Base-by-base conservation (phyloP, 73 alveolate genomes). In the Effrenium voratum region DNA sequence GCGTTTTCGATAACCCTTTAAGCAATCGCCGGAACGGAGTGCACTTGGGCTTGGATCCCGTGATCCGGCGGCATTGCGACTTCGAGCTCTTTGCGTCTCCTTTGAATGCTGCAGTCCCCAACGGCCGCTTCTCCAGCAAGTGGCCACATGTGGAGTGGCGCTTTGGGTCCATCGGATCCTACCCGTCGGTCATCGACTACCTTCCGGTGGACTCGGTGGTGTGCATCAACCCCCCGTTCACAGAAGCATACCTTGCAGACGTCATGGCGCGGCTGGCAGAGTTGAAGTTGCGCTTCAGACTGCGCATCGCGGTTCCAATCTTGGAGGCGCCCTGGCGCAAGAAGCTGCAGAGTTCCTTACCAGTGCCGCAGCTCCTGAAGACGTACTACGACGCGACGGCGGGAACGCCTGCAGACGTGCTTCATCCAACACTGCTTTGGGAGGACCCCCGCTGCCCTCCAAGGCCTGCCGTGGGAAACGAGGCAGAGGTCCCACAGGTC, bases 261-360 rank as follows among this genome's bases (percentile, higher is more conserved):
- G 97, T 90, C 77, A 90, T 90, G 97, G 97, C 97, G 46, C 97
- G 97, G 36, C 97, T 90, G 57, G 97, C 97, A n/a, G 97, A 90
- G 97, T 87, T 90, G 76, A 90, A 90, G 88, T 75, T 90, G 36
- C 97, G 97, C 75, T 90, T 90, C 97, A 47, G 97, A 44, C 57
- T 90, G 57, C 73, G 97, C 57, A 90, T 90, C 86, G 97, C 97
- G 24, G 87, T 90, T 50, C 97, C 97, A 38, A 90, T 90, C 76
- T 44, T 90, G 46, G 97, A 90, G 59, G 97, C 97, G 2, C 97
- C 97, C 16, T 90, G 97, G 97, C 87, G 97, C 57, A 66, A 75
- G 49, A 46, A 76, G 97, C 87, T 90, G 41, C 97, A 90, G 36
- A 90, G 88, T 57, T 90, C 97, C 57, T 75, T 90, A 41, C 97